These are phyloP conservation scores for Xylaria bambusicola DNA, from an alignment of 495 filamentous ascomycete genomes.

Conservation along the genomic window DNA sequence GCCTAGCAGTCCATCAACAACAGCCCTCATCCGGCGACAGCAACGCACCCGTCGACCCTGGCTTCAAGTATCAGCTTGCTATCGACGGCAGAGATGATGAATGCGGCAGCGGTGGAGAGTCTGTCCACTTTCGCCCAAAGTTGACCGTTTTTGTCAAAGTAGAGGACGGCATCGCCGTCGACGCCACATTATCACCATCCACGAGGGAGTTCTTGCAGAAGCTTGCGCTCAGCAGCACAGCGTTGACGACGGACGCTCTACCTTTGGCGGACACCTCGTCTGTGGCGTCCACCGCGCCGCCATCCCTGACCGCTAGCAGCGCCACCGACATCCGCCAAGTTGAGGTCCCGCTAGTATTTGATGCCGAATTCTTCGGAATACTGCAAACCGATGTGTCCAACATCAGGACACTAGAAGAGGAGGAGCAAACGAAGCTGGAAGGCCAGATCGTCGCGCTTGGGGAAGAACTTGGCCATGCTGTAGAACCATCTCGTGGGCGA, in stretches of 20 bases:
- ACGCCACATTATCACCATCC: conserved; percentile 55
- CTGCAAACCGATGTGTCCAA: conserved; percentile 62
- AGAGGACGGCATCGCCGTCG: conserved; percentile 53
- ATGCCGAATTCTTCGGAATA: conserved; percentile 67
- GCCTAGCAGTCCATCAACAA: conserved; percentile 46
- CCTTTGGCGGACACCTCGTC: background rate
- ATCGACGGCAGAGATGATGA: conserved; percentile 14
- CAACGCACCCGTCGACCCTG: conserved; percentile 14
- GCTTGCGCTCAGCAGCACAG: conserved; percentile 35
- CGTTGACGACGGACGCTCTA: background rate
- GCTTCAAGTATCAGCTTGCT: conserved; percentile 51
- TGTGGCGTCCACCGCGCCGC: too few species aligned
- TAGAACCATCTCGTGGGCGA: conserved; percentile 53
- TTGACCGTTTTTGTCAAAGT: conserved; percentile 59
- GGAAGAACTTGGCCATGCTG: conserved; percentile 55
- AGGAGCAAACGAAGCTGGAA: conserved; percentile 57
- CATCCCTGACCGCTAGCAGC: conserved; percentile 7
- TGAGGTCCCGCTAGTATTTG: conserved; percentile 66
- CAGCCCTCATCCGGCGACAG: conserved; percentile 13
- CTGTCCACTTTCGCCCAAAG: conserved; percentile 54
- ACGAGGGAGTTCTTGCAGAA: conserved; percentile 56
- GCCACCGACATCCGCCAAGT: conserved; percentile 40
- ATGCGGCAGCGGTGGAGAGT: conserved; percentile 27
- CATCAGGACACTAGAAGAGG: conserved; percentile 59
- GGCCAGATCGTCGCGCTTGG: conserved; percentile 57